Percentiles rank a stretch among this genome's conserved stretches.
phyloP scores from a whole-genome alignment of 148 eudicot species.

The Chenopodium berlandieri region DNA sequence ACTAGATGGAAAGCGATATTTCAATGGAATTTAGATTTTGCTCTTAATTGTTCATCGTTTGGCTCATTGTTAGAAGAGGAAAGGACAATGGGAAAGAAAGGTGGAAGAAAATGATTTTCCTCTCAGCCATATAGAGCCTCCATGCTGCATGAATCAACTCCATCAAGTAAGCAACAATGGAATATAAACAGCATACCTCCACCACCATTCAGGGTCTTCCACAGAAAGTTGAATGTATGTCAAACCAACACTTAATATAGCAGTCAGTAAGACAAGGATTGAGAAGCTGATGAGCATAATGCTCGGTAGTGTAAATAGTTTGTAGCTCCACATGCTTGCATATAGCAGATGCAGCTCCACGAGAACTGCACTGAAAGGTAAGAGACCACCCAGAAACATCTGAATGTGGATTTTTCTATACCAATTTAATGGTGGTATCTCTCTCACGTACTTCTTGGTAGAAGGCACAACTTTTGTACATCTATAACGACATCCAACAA shows the following conservation, averaged over 20 bases:
- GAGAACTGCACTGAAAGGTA: slow-evolving; percentile 69
- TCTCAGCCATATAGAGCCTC: not conserved
- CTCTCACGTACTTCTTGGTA: slow-evolving; percentile 49
- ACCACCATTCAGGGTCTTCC: slow-evolving; percentile 47
- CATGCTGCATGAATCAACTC: not conserved
- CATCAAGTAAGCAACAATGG: not conserved
- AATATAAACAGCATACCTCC: slow-evolving; percentile 59
- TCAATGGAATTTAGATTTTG: not conserved
- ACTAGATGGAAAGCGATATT: not conserved
- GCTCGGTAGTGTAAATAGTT: slow-evolving; percentile 46
- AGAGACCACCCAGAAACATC: slow-evolving; percentile 69
- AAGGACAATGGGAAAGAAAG: not conserved
- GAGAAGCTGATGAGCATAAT: slow-evolving; percentile 49
- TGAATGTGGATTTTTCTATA: slow-evolving; percentile 56
- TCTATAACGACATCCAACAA: slow-evolving; percentile 49
- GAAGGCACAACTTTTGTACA: slow-evolving; percentile 44
- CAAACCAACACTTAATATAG: slow-evolving; percentile 36
- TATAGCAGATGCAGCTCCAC: slow-evolving; percentile 69
- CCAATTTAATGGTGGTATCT: slow-evolving; percentile 61
- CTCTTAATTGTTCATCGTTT: not conserved
- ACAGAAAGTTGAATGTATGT: slow-evolving; percentile 40
- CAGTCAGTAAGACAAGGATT: slow-evolving; percentile 55
- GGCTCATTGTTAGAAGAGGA: not conserved
- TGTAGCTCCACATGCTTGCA: slow-evolving; percentile 82
- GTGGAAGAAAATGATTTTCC: not conserved